Percentiles rank a stretch among this genome's conserved stretches.
These are phyloP conservation scores for Wickerhamiella occidentalis DNA, from an alignment of 805 yeast species.

Conservation along the genomic window DNA sequence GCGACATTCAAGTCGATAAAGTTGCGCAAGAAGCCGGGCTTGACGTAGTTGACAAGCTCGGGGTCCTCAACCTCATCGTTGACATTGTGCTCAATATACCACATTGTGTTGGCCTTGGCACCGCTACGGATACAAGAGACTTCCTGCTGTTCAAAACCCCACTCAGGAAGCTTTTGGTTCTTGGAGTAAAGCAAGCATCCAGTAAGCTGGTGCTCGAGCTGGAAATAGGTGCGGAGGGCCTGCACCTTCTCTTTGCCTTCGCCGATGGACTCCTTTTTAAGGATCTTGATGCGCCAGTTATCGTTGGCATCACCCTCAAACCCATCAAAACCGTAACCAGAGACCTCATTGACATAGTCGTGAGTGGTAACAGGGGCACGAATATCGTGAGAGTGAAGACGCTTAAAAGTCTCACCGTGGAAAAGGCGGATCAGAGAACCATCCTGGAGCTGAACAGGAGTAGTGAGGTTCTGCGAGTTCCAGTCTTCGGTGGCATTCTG, in stretches of 20 bases:
- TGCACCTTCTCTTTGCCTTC: slow-evolving; percentile 31
- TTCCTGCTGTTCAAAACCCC: slow-evolving; percentile 82
- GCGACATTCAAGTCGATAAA: slow-evolving; percentile 44
- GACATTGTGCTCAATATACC: slow-evolving; percentile 58
- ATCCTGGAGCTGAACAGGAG: slow-evolving; percentile 38
- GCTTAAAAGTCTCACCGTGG: slow-evolving; percentile 56
- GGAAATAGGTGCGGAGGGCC: slow-evolving; percentile 60
- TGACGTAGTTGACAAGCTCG: slow-evolving; percentile 27
- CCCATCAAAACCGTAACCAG: slow-evolving; percentile 53
- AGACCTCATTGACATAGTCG: slow-evolving; percentile 78
- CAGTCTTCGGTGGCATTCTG: slow-evolving; percentile 33
- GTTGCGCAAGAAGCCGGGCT: slow-evolving; percentile 38
- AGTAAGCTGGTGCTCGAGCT: slow-evolving; percentile 52
- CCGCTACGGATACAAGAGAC: slow-evolving; percentile 76
- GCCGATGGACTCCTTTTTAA: slow-evolving; percentile 30
- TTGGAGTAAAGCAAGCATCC: slow-evolving; percentile 68
- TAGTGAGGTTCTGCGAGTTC: slow-evolving; percentile 23
- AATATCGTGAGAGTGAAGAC: slow-evolving; percentile 56
- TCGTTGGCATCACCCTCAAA: slow-evolving; percentile 57
- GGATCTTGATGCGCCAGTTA: slow-evolving; percentile 51
- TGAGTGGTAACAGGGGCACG: slow-evolving; percentile 86
- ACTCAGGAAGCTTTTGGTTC: slow-evolving; percentile 57
- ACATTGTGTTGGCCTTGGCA: slow-evolving; percentile 49
- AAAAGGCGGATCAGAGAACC: slow-evolving; percentile 52
- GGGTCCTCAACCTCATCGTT: slow-evolving; percentile 38